Conservation (phyloP, 805 yeast genomes). For the Wickerhamomyces sydowiorum region DNA sequence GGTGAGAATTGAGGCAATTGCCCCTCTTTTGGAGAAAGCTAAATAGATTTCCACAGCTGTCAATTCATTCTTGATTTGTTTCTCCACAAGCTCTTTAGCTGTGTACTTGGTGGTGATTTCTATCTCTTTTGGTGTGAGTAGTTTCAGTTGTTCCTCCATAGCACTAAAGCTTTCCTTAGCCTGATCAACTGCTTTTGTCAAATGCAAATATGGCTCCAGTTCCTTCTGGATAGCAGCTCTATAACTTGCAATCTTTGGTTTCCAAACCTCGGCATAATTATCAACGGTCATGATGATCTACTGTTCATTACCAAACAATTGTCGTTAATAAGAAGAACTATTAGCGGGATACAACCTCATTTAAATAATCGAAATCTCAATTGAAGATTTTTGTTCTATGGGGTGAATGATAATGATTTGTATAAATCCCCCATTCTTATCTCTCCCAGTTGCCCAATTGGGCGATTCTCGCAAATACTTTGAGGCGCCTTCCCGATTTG, state of each 20-base stretch:
- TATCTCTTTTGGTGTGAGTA: conserved; percentile 15
- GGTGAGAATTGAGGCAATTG: conserved; percentile 48
- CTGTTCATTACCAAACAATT: too few relatives aligned
- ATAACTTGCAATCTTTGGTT: conserved; percentile 18
- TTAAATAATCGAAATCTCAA: too few relatives aligned
- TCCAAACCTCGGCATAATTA: conserved; percentile 10
- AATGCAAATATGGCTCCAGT: conserved; percentile 15
- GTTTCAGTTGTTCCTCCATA: conserved; percentile 10
- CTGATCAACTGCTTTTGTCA: conserved; percentile 12
- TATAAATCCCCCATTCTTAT: too few relatives aligned
- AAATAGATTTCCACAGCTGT: conserved; percentile 36
- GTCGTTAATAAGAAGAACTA: too few relatives aligned
- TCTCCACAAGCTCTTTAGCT: conserved; percentile 13
- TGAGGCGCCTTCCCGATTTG: too few relatives aligned
- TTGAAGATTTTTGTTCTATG: too few relatives aligned
- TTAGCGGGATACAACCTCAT: too few relatives aligned
- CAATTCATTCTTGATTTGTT: conserved; percentile 26
- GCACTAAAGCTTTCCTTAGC: conserved; percentile 19
- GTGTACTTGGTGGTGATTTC: conserved; percentile 13
- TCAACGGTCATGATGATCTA: not conserved
- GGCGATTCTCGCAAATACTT: too few relatives aligned
- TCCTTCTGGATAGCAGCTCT: conserved; percentile 11
- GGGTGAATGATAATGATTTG: too few relatives aligned
- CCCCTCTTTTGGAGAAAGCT: conserved; percentile 55
- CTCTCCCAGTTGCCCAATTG: too few relatives aligned